Conservation (phyloP, 257 asterid species). For the Plectranthus barbatus region DNA sequence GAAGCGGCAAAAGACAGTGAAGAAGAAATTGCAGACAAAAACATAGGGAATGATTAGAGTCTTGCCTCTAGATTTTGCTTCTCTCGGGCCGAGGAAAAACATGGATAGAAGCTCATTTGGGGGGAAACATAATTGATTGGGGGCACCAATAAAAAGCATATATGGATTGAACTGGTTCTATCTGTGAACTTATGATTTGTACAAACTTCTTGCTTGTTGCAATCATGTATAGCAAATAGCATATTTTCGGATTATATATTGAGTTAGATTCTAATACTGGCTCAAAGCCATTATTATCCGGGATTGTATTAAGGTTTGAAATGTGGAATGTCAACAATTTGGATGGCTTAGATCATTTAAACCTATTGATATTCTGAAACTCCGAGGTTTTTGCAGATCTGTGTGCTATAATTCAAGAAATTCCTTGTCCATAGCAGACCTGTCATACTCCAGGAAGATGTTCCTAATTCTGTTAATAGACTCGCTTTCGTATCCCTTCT, state of each 20-base stretch:
- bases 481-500: background rate
- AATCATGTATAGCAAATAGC: slow-evolving; percentile 1
- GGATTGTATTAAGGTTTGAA: slow-evolving; percentile 5
- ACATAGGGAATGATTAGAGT: slow-evolving; percentile 19
- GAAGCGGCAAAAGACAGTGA: slow-evolving; percentile 57
- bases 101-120: background rate
- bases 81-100: slow-evolving; percentile 5
- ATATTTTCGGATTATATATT: slow-evolving; percentile 2
- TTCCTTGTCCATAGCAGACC: background rate
- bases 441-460: background rate
- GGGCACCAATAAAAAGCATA: slow-evolving; percentile 9
- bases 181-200: slow-evolving; percentile 6
- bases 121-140: background rate
- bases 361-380: background rate
- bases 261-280: slow-evolving; percentile 6
- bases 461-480: background rate
- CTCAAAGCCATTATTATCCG: background rate
- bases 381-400: background rate
- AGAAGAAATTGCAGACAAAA: slow-evolving; percentile 50
- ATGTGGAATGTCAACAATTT: background rate
- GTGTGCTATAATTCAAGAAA: background rate
- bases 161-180: slow-evolving; percentile 3
- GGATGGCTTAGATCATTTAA: background rate
- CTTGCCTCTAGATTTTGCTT: background rate
- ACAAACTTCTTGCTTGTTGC: background rate